Percentiles rank a stretch among this genome's conserved stretches.
phyloP scores from a whole-genome alignment of 163 green algal genomes.

The Scenedesmus sp. region DNA sequence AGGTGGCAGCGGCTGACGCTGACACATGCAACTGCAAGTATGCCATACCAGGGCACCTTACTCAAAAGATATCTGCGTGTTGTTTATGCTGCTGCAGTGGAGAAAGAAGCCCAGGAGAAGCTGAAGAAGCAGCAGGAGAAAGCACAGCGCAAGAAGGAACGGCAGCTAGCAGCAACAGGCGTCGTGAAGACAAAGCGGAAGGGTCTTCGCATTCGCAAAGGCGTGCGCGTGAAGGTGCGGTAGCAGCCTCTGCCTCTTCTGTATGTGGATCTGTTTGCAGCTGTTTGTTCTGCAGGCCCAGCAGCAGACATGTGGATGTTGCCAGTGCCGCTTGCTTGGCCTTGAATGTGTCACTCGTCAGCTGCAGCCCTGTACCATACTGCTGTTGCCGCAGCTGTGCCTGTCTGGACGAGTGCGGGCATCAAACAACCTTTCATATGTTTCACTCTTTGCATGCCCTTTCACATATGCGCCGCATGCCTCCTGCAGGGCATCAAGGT shows the following conservation, averaged over 20 bases:
- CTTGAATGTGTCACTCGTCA: too few species aligned
- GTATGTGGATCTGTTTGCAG: not conserved
- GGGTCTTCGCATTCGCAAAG: conserved; percentile 46
- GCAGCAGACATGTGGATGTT: too few species aligned
- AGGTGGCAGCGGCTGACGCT: not conserved
- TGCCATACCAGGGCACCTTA: not conserved
- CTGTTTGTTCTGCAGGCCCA: not conserved
- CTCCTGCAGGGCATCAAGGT: conserved; percentile 54
- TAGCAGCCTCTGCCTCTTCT: too few species aligned
- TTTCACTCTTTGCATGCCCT: not conserved
- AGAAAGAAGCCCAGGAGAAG: conserved; percentile 48
- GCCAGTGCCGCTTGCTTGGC: too few species aligned
- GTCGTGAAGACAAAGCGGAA: conserved; percentile 46
- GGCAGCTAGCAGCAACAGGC: conserved; percentile 35
- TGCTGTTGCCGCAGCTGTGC: too few species aligned
- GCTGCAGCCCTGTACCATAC: too few species aligned
- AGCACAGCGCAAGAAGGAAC: conserved; percentile 32
- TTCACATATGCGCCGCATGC: too few species aligned
- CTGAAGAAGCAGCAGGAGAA: conserved; percentile 45
- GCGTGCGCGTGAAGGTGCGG: conserved; percentile 50
- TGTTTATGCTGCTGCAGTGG: conserved; percentile 22
- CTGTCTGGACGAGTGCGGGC: too few species aligned
- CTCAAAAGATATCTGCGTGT: not conserved
- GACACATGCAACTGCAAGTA: not conserved
- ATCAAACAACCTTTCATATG: not conserved